Base-by-base conservation (phyloP, 306 rosid species). In the Cicer bijugum region DNA sequence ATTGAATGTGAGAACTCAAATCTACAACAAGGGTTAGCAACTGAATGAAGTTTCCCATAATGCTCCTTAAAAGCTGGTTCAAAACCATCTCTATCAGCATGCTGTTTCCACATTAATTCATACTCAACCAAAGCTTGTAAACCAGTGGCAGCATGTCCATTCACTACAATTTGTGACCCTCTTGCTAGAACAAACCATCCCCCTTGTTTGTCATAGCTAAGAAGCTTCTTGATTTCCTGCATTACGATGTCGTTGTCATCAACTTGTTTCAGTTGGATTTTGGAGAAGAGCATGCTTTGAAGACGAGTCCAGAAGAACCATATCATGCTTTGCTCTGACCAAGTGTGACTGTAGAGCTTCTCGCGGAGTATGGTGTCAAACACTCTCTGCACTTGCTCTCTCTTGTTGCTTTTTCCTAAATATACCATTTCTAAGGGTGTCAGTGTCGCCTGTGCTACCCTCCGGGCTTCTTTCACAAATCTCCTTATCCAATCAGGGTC, bases 251-350 rank as follows among this genome's bases (percentile, higher is more conserved):
- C 89, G 0, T 19, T 15, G 11, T 81, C 85, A 4, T 84, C 84
- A 1, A 65, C 78, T 45, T 81, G 86, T 5, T 52, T 74, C 7
- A 79, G 81, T 14, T 89, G 90, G 12, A 89, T 82, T 80, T 89
- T 86, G 16, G 93, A 89, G 71, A 84, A 79, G 8, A 86, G 71
- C 90, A 89, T 89, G 86, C 93, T 89, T 67, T 86, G 89, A 0
- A 89, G 78, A 2, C 90, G 74, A 6, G 84, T 83, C 93, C 90
- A 89, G 78, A 86, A 86, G 88, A 86, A 89, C 93, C 90, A 86
- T 14, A 86, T 71, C 90, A 82, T 81, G 71, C 84, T 77, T 2
- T 57, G 84, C 39, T 84, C 89, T 76, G 75, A 66, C 93, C 89
- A 89, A 64, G 71, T 50, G 5, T 72, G 66, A 0, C 86, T 78